Percentiles rank a stretch among this genome's conserved stretches.
Conservation (phyloP, 192 early-diverging fungal species). For the Coemansia sp. region DNA sequence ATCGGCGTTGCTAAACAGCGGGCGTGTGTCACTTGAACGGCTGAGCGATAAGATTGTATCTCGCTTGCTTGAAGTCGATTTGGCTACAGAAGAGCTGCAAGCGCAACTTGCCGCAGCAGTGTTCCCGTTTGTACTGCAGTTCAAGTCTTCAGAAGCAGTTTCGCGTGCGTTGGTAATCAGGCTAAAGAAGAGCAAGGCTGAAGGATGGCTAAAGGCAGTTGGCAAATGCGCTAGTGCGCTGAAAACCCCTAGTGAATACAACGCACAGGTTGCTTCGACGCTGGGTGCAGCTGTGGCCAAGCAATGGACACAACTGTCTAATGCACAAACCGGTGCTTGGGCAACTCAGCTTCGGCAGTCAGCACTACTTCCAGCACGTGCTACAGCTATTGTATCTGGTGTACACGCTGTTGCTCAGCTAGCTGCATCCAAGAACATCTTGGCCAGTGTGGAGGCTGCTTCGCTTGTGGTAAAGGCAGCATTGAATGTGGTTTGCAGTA, state of each 20-base stretch:
- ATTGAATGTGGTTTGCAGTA: not conserved
- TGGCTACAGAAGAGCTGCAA: slow-evolving; percentile 9
- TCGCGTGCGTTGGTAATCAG: slow-evolving; percentile 11
- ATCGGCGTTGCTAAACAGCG: slow-evolving; percentile 14
- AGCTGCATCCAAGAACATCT: slow-evolving; percentile 1
- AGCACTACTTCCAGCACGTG: slow-evolving; percentile 2
- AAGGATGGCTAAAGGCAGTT: slow-evolving; percentile 25
- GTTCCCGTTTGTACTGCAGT: slow-evolving; percentile 25
- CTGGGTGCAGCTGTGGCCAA: slow-evolving; percentile 22
- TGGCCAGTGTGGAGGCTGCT: slow-evolving; percentile 8
- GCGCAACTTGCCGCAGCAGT: slow-evolving; percentile 6
- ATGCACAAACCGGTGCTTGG: slow-evolving; percentile 11
- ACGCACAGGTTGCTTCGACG: slow-evolving; percentile 2
- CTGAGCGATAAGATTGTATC: slow-evolving; percentile 9
- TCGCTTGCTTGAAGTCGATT: slow-evolving; percentile 19
- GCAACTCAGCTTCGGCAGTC: slow-evolving; percentile 13
- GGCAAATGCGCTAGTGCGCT: not conserved
- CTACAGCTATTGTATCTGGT: slow-evolving; percentile 26
- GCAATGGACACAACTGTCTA: slow-evolving; percentile 2
- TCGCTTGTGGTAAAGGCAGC: slow-evolving; percentile 16
- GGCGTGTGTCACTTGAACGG: slow-evolving; percentile 16
- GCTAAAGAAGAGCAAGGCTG: slow-evolving; percentile 3
- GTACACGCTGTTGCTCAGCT: slow-evolving; percentile 25
- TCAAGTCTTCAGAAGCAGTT: slow-evolving; percentile 1
- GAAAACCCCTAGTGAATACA: slow-evolving; percentile 6